Evolutionary conservation across 805 yeast species (phyloP).

Genomic region (Wickerhamomyces sydowiorum): DNA sequence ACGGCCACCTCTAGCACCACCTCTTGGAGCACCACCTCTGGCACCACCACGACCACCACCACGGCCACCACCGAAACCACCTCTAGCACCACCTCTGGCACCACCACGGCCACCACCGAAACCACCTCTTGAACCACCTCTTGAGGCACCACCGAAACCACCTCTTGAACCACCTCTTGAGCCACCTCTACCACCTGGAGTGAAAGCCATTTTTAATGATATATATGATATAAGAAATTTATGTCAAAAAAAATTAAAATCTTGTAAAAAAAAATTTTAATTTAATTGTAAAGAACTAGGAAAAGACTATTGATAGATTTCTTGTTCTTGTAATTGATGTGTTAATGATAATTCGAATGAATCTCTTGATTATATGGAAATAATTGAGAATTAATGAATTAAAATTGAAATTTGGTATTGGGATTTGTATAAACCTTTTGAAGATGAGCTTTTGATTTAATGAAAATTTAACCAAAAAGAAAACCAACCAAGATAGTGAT

Average conservation of each 20-base stretch:
- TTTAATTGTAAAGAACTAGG: not conserved
- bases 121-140: constrained; percentile 30
- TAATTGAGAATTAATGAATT: too few species aligned
- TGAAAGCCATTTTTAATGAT: constrained; percentile 60
- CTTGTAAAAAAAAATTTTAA: not conserved
- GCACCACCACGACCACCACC: constrained; percentile 52
- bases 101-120: constrained; percentile 37
- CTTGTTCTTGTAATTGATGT: too few species aligned
- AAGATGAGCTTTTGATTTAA: too few species aligned
- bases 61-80: constrained; percentile 39
- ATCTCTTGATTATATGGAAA: too few species aligned
- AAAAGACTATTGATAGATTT: too few species aligned
- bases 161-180: constrained; percentile 31
- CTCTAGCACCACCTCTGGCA: constrained; percentile 45
- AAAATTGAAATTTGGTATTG: too few species aligned
- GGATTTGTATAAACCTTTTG: too few species aligned
- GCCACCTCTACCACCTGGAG: constrained; percentile 63
- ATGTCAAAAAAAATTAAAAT: not conserved
- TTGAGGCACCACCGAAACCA: constrained; percentile 32
- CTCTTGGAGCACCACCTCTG: constrained; percentile 46
- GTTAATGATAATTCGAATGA: too few species aligned
- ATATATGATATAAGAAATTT: constrained; percentile 1
- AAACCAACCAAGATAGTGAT: too few species aligned
- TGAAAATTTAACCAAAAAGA: too few species aligned
- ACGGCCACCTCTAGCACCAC: constrained; percentile 52